phyloP scores from a whole-genome alignment of 2,329 filamentous ascomycete species.

The Phaeosphaeriaceae sp. region DNA sequence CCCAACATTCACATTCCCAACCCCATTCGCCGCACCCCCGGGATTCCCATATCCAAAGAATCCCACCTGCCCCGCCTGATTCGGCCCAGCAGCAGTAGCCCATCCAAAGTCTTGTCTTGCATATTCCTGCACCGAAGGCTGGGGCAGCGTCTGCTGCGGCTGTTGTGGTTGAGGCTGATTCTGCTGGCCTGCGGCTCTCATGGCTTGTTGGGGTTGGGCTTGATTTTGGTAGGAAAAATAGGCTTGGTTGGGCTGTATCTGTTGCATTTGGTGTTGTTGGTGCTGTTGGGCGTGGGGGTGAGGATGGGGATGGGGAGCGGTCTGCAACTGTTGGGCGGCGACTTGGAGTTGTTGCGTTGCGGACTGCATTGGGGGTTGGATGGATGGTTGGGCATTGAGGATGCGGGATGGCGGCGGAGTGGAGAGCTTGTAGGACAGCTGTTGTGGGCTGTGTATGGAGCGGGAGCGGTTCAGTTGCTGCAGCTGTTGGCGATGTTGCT shows the following conservation, averaged over 20 bases:
- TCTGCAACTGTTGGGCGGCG: slow-evolving; percentile 27
- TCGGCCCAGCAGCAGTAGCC: not conserved
- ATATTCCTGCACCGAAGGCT: not conserved
- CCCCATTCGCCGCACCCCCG: not conserved
- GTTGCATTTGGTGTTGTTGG: slow-evolving; percentile 7
- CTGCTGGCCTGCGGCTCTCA: slow-evolving; percentile 7
- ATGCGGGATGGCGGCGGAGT: slow-evolving; percentile 19
- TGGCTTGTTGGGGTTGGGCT: not conserved
- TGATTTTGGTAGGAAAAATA: not conserved
- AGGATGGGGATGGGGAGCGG: slow-evolving; percentile 10
- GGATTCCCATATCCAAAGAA: not conserved
- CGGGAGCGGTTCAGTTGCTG: slow-evolving; percentile 29
- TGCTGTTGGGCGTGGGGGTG: slow-evolving; percentile 16
- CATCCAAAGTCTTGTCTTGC: not conserved
- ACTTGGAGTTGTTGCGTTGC: slow-evolving; percentile 31
- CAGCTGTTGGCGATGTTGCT: slow-evolving; percentile 30
- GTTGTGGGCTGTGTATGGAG: slow-evolving; percentile 22
- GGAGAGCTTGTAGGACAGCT: slow-evolving; percentile 24
- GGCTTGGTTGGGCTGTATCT: not conserved
- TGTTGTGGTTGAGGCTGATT: not conserved
- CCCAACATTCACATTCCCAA: not conserved
- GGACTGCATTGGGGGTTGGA: slow-evolving; percentile 17
- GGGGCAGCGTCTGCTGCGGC: not conserved
- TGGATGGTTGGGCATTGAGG: slow-evolving; percentile 22
- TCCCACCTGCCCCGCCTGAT: not conserved